Conservation (phyloP, 139 green algal species). For the Haematococcus sp. region DNA sequence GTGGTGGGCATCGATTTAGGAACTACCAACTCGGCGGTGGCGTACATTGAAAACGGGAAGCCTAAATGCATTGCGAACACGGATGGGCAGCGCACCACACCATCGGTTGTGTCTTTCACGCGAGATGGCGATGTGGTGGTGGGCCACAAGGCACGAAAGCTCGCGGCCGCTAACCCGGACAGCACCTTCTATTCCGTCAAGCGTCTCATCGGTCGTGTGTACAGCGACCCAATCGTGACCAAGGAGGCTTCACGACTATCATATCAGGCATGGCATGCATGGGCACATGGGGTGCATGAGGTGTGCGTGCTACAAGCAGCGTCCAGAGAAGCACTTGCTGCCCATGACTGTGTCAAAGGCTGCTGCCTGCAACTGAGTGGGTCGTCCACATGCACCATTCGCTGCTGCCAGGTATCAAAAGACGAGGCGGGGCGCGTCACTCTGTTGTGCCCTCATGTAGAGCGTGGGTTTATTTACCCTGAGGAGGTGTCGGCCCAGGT, state of each 20-base stretch:
- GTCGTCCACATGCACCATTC: neutral
- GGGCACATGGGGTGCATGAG: neutral
- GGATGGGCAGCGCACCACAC: conserved; percentile 58
- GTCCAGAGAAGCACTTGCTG: too few relatives aligned
- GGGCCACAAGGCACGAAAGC: conserved; percentile 53
- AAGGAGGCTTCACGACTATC: conserved; percentile 47
- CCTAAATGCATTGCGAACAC: conserved; percentile 59
- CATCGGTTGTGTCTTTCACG: conserved; percentile 68
- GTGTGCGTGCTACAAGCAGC: neutral
- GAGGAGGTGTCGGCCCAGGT: conserved; percentile 70
- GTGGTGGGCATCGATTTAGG: conserved; percentile 96
- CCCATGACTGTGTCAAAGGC: neutral
- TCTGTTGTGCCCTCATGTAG: conserved; percentile 36
- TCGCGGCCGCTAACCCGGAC: conserved; percentile 39
- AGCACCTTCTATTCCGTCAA: conserved; percentile 90
- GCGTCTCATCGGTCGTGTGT: conserved; percentile 67
- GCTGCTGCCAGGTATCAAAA: conserved; percentile 18
- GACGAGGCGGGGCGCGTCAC: conserved; percentile 46
- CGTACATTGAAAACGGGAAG: conserved; percentile 57
- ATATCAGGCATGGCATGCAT: conserved; percentile 38
- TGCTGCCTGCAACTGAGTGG: too few relatives aligned
- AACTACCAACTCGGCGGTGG: conserved; percentile 95
- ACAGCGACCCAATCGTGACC: conserved; percentile 45
- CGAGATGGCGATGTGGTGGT: conserved; percentile 55
- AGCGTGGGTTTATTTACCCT: conserved; percentile 60